Evolutionary conservation across 805 yeast species (phyloP).

Genomic region (Wickerhamiella dianesei): DNA sequence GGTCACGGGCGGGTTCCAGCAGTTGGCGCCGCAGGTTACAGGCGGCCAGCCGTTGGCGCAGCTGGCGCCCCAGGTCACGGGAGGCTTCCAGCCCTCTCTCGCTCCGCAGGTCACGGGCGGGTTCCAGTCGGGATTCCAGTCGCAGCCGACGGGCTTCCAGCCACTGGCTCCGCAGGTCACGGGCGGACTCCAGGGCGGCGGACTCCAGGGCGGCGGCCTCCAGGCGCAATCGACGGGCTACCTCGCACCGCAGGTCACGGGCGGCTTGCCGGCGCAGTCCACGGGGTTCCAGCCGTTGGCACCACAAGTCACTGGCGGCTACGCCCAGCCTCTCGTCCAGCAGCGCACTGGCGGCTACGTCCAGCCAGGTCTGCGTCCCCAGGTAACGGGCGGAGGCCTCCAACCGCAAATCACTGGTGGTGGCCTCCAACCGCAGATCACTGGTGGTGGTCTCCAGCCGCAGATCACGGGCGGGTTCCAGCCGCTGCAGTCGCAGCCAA

Average conservation of each 20-base stretch:
- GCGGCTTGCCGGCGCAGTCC: slow-evolving; percentile 16
- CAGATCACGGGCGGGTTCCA: slow-evolving; percentile 19
- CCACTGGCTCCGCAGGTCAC: slow-evolving; percentile 9
- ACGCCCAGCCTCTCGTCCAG: slow-evolving; percentile 25
- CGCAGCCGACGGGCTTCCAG: slow-evolving; percentile 16
- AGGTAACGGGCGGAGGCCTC: slow-evolving; percentile 52
- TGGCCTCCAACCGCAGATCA: slow-evolving; percentile 18
- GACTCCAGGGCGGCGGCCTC: too few species aligned
- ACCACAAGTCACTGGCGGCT: slow-evolving; percentile 22
- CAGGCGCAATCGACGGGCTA: too few species aligned
- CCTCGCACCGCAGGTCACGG: slow-evolving; percentile 16
- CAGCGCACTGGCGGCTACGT: slow-evolving; percentile 29
- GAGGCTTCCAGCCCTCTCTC: slow-evolving; percentile 16
- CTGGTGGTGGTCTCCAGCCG: slow-evolving; percentile 19
- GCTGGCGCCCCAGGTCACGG: slow-evolving; percentile 12
- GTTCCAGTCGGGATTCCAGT: slow-evolving; percentile 25
- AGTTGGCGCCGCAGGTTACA: slow-evolving; percentile 5
- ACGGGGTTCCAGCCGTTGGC: slow-evolving; percentile 18
- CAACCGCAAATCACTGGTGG: slow-evolving; percentile 11
- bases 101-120: slow-evolving; percentile 17
- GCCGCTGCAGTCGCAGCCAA: slow-evolving; percentile 30
- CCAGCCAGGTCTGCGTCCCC: slow-evolving; percentile 34
- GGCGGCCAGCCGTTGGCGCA: slow-evolving; percentile 11
- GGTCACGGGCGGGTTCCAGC: slow-evolving; percentile 19
- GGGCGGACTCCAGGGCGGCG: too few species aligned